Evolutionary conservation across 129 eudicot genomes (phyloP), one percentile per base, ranked within the genome.

Genomic region (Cynara cardunculus): DNA sequence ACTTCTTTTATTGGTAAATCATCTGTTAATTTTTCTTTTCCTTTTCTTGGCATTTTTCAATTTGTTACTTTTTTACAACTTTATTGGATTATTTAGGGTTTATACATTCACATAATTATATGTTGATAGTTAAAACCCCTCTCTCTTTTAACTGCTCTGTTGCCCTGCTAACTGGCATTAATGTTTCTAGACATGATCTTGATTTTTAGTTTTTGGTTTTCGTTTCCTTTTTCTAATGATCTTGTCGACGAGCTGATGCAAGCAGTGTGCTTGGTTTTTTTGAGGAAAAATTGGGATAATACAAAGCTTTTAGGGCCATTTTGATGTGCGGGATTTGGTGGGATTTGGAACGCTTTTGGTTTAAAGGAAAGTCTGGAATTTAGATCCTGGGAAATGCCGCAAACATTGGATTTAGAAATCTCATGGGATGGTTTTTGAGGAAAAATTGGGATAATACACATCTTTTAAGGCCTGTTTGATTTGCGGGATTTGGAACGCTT

Each of bases 1-100:
- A 62, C 91, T 92, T 27, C 96, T 95, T 66, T 84, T 95, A 75
- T 77, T 95, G 94, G 98, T 94, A 78, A 39, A 19, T 5, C 10
- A 13, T 37, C 7, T 19, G 19, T 39, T 27, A 32, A 25, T 28
- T 73, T 49, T 6, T 3, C n/a, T n/a, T n/a, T n/a, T n/a, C n/a
- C n/a, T n/a, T n/a, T n/a, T n/a, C n/a, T n/a, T 34, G 49, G 53
- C 16, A 25, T 12, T 74, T 25, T 8, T 18, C 53, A 41, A 10
- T 2, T 53, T 53, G 9, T 53, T 32, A 61, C 34, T 44, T 39
- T 41, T 44, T 53, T 69, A 32, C 49, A 21, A 16, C 46, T 69
- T 72, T 28, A 49, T 53, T 53, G 71, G 24, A 14, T 61, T 76
- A 0, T 32, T 56, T 76, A 59, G 71, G 3, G 67, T 44, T 74